Conservation (phyloP, 2,329 filamentous ascomycete genomes). For the Parascedosporium putredinis region DNA sequence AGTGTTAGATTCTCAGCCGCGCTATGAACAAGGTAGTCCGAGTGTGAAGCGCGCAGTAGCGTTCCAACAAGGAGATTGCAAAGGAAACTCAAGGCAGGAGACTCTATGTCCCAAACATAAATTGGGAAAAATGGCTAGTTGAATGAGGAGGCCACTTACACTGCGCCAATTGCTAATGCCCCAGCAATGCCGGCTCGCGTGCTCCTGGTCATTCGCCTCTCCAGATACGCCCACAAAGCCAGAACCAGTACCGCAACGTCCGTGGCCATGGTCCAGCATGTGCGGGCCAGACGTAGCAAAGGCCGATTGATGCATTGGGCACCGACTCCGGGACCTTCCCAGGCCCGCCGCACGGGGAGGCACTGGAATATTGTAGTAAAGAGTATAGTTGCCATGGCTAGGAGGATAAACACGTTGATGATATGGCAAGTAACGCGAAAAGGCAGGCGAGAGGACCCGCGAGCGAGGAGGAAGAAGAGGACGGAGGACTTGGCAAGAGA, state of each 20-base stretch:
- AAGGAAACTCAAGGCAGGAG: too few species aligned
- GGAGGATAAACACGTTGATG: not conserved
- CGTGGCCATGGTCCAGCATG: not conserved
- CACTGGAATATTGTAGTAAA: conserved; percentile 1
- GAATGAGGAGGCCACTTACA: not conserved
- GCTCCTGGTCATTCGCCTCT: not conserved
- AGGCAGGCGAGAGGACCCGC: not conserved
- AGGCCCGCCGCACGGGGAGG: not conserved
- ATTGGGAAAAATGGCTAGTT: not conserved
- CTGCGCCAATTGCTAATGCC: not conserved
- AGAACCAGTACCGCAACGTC: not conserved
- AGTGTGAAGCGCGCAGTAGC: too few species aligned
- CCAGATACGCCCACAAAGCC: not conserved
- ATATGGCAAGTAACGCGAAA: not conserved
- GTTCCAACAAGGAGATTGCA: too few species aligned
- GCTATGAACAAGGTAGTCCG: too few species aligned
- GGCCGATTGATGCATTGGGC: not conserved
- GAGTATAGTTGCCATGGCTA: conserved; percentile 1
- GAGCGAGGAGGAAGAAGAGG: not conserved
- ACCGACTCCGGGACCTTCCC: not conserved
- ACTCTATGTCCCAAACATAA: not conserved
- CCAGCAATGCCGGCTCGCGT: not conserved
- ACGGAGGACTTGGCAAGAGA: not conserved
- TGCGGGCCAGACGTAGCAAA: not conserved
- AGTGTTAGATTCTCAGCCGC: too few species aligned